Conservation (phyloP, 148 eudicot genomes). For the Spergularia marina region DNA sequence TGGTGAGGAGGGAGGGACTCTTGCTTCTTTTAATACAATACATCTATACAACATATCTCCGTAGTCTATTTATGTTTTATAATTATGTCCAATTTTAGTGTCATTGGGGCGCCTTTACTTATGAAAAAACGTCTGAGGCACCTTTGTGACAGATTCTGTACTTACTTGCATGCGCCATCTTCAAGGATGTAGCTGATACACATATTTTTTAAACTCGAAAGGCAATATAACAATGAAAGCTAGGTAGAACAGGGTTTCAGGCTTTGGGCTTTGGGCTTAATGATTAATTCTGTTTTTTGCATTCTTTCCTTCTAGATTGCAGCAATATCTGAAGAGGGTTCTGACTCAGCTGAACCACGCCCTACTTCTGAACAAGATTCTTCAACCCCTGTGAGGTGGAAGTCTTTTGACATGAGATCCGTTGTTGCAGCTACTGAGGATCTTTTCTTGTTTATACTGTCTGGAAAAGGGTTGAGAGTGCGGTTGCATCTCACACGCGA, state of each 20-base stretch:
- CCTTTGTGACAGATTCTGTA: not conserved
- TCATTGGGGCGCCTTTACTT: not conserved
- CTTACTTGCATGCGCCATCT: not conserved
- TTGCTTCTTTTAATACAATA: not conserved
- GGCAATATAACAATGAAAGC: not conserved
- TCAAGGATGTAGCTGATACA: not conserved
- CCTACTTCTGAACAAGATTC: slow-evolving; percentile 34
- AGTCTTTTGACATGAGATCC: slow-evolving; percentile 70
- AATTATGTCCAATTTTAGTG: not conserved
- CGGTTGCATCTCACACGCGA: slow-evolving; percentile 75
- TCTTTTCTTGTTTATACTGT: slow-evolving; percentile 69
- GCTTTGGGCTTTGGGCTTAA: not conserved
- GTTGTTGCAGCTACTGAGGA: slow-evolving; percentile 96
- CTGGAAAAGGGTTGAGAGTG: slow-evolving; percentile 78
- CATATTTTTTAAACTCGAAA: not conserved
- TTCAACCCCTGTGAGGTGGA: slow-evolving; percentile 62
- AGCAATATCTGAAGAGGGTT: slow-evolving; percentile 79
- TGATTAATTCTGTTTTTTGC: slow-evolving; percentile 9
- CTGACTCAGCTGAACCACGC: slow-evolving; percentile 45
- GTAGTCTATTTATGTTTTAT: not conserved
- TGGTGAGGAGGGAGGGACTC: too few species aligned
- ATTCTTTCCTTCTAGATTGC: slow-evolving; percentile 50
- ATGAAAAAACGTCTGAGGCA: not conserved
- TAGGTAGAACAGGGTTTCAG: not conserved
- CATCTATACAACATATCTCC: not conserved